phyloP scores from a whole-genome alignment of 495 filamentous ascomycete genomes.

The Melanomma pulvis-pyrius region DNA sequence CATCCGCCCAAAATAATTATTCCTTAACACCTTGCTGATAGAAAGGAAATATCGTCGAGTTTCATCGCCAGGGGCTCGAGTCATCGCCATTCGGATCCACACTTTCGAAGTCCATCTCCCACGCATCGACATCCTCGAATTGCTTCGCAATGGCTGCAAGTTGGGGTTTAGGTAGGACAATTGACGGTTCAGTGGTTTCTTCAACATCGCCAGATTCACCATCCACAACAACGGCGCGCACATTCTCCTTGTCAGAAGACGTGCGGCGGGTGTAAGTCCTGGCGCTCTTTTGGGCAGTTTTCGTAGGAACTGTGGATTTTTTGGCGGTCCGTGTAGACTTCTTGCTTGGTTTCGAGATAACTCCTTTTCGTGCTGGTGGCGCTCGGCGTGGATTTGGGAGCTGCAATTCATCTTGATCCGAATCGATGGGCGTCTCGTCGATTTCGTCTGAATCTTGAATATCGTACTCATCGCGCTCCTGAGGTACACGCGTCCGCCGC shows the following conservation, averaged over 20 bases:
- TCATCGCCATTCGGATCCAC: constrained; percentile 33
- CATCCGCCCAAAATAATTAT: background rate
- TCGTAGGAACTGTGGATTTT: constrained; percentile 1
- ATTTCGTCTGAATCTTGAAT: constrained; percentile 39
- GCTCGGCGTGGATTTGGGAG: constrained; percentile 23
- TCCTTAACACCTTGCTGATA: background rate
- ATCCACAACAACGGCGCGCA: constrained; percentile 18
- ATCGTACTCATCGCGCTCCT: constrained; percentile 39
- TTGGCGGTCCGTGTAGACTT: constrained; percentile 2
- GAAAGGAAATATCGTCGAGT: background rate
- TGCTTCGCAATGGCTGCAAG: constrained; percentile 54
- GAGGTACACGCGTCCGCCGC: constrained; percentile 26
- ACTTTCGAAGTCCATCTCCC: constrained; percentile 73
- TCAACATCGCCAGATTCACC: constrained; percentile 34
- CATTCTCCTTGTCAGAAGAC: constrained; percentile 56
- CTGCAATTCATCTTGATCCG: constrained; percentile 46
- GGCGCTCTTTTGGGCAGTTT: constrained; percentile 27
- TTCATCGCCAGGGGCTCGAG: constrained; percentile 38
- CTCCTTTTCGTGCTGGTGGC: constrained; percentile 9
- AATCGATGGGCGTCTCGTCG: constrained; percentile 34
- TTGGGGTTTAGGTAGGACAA: constrained; percentile 40
- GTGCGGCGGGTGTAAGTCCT: constrained; percentile 43
- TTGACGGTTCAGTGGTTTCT: constrained; percentile 40
- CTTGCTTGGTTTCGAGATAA: constrained; percentile 4
- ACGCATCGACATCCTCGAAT: constrained; percentile 70